Base-by-base conservation (phyloP, 2,329 filamentous ascomycete species). In the Epichloe glyceriae region DNA sequence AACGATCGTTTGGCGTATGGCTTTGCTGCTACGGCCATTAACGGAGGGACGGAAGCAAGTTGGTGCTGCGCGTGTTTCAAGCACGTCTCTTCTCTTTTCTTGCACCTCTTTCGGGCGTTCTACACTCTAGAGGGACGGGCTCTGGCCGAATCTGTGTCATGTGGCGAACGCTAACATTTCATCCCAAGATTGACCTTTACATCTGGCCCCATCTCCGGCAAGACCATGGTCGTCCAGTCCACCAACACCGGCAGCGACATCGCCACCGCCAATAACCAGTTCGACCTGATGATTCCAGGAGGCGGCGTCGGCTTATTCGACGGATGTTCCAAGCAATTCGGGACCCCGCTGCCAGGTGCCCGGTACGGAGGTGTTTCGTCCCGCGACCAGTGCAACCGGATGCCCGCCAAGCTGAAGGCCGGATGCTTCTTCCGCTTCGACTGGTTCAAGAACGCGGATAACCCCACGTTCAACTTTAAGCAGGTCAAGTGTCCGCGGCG, bases 41-140 rank as follows among this genome's bases (percentile, higher is more conserved):
- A 62, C 2, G 78, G 78, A 20, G 71, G 73, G 40, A 73, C 68
- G 3, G 82, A 85, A 62, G 66, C 69, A 1, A 71, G 66, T n/a
- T 83, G 79, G 77, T 86, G 82, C 67, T 86, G 82, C 61, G 75
- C 73, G 47, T 84, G 80, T 64, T 84, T 82, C 59, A 71, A 77
- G 66, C 70, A 46, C 59, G 66, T 58, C 30, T 35, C 44, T 35
- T 46, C 7, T n/a, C 34, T 38, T 14, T 35, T 34, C 34, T 19
- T 20, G 7, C n/a, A 41, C 11, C 10, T 20, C 15, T 41, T 11
- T 41, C 8, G 26, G 26, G 26, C 39, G 19, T 40, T 19, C 17
- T 40, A 11, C 11, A 11, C 26, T 30, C 26, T 10, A 30, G 26
- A 30, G 26, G 26, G 26, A 30, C 8, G 11, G 8, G 10, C 26